Evolutionary conservation across 352 stramenopile species (phyloP).

Genomic region (Phytopythium ostracodes): DNA sequence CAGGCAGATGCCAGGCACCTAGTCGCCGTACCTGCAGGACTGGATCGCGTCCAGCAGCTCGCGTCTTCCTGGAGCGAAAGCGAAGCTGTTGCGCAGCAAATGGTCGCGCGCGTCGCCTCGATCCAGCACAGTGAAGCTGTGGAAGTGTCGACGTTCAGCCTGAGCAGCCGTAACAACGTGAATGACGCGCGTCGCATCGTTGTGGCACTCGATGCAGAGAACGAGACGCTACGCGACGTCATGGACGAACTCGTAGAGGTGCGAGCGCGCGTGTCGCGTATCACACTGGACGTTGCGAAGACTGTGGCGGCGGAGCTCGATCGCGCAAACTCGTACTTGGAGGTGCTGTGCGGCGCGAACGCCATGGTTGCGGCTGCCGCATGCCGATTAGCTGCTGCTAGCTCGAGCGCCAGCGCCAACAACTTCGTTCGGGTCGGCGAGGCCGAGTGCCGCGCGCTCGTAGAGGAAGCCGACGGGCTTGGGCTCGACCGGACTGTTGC

Average conservation of each 20-base stretch:
- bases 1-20: constrained; percentile 23
- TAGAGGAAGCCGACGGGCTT: constrained; percentile 27
- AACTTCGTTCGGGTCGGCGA: constrained; percentile 1
- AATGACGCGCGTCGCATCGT: not conserved
- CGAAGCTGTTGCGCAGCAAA: constrained; percentile 8
- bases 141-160: constrained; percentile 6
- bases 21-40: constrained; percentile 13
- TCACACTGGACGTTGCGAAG: constrained; percentile 2
- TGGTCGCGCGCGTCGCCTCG: constrained; percentile 18
- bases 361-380: constrained; percentile 12
- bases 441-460: constrained; percentile 12
- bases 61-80: constrained; percentile 24
- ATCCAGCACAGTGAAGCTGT: constrained; percentile 21
- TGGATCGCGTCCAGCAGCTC: constrained; percentile 23
- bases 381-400: not conserved
- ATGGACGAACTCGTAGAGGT: constrained; percentile 4
- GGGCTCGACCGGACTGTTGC: constrained; percentile 5
- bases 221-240: not conserved
- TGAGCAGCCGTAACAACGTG: not conserved
- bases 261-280: not conserved
- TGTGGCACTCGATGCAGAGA: constrained; percentile 1
- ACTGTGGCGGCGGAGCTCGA: constrained; percentile 9
- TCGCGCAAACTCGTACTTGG: constrained; percentile 18
- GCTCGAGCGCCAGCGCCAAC: not conserved
- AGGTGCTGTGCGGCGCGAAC: constrained; percentile 29